These are phyloP conservation scores for Microbotryum lychnidis-dioicae DNA, from an alignment of 1,284 basidiomycete genomes.

Conservation along the genomic window DNA sequence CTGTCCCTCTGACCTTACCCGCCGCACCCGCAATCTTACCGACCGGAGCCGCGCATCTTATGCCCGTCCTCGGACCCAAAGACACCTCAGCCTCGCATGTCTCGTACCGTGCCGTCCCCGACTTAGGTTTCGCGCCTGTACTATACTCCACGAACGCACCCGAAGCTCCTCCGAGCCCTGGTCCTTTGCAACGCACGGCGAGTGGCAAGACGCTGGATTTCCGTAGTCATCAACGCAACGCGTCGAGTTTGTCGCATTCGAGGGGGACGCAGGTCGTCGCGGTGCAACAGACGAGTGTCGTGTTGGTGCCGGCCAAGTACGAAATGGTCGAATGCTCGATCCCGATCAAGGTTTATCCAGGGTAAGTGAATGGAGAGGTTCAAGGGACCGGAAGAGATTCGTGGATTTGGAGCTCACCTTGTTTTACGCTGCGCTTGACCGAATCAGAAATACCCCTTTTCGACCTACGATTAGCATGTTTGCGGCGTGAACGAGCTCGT, in stretches of 20 bases:
- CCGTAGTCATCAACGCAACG: background rate
- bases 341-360: slow-evolving; percentile 76
- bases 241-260: slow-evolving; percentile 6
- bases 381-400: no score
- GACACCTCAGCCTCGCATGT: slow-evolving; percentile 19
- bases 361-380: slow-evolving; percentile 7
- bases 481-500: slow-evolving; percentile 46
- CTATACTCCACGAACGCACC: slow-evolving; percentile 24
- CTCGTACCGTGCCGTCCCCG: slow-evolving; percentile 36
- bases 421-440: background rate
- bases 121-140: slow-evolving; percentile 35
- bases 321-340: slow-evolving; percentile 87
- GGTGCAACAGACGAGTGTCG: slow-evolving; percentile 39
- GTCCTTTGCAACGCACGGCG: slow-evolving; percentile 27
- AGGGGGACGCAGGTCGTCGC: slow-evolving; percentile 6
- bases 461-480: slow-evolving; percentile 68
- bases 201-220: slow-evolving; percentile 9
- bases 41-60: slow-evolving; percentile 34
- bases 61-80: slow-evolving; percentile 25
- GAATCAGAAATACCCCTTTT: slow-evolving; percentile 65
- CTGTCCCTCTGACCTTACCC: slow-evolving; percentile 28
- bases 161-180: slow-evolving; percentile 17
- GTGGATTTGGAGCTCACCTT: background rate
- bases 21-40: slow-evolving; percentile 25
- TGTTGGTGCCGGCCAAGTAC: slow-evolving; percentile 51